Conservation (phyloP, 768 basidiomycete genomes). For the Amanita exitialis region DNA sequence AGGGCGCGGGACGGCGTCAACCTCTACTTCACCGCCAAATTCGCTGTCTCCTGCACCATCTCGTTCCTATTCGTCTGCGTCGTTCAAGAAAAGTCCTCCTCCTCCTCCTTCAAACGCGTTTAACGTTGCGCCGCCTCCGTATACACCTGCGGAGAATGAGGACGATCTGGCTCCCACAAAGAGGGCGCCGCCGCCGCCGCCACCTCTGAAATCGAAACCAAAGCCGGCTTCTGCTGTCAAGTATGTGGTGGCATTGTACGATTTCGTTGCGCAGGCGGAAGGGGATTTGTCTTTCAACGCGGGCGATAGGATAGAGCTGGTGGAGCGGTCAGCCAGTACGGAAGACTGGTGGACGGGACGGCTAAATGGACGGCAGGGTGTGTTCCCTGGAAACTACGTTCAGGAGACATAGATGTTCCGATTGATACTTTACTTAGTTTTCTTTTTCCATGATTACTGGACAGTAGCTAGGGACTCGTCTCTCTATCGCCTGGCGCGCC, state of each 20-base stretch:
- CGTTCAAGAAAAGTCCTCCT: conserved; percentile 45
- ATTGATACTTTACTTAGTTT: too few species aligned
- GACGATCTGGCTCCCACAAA: conserved; percentile 34
- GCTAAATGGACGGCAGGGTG: conserved; percentile 72
- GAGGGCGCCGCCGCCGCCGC: conserved; percentile 86
- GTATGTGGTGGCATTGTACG: conserved; percentile 90
- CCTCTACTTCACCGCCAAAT: background rate
- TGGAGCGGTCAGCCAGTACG: conserved; percentile 68
- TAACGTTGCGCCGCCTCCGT: conserved; percentile 24
- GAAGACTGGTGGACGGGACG: conserved; percentile 99
- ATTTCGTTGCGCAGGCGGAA: conserved; percentile 90
- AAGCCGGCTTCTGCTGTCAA: conserved; percentile 51
- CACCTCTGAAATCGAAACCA: conserved; percentile 83
- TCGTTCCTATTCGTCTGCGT: conserved; percentile 24
- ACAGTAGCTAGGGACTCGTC: too few species aligned
- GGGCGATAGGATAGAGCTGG: conserved; percentile 86
- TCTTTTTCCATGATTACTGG: too few species aligned
- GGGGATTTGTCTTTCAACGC: conserved; percentile 87
- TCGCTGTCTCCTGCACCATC: conserved; percentile 20
- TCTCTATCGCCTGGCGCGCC: too few species aligned
- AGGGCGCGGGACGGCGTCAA: conserved; percentile 9
- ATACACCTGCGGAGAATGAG: conserved; percentile 9
- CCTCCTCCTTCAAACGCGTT: conserved; percentile 37
- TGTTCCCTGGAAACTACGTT: conserved; percentile 83
- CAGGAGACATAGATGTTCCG: conserved; percentile 38